phyloP scores from a whole-genome alignment of 495 filamentous ascomycete genomes.

The Sordaria brevicollis region DNA sequence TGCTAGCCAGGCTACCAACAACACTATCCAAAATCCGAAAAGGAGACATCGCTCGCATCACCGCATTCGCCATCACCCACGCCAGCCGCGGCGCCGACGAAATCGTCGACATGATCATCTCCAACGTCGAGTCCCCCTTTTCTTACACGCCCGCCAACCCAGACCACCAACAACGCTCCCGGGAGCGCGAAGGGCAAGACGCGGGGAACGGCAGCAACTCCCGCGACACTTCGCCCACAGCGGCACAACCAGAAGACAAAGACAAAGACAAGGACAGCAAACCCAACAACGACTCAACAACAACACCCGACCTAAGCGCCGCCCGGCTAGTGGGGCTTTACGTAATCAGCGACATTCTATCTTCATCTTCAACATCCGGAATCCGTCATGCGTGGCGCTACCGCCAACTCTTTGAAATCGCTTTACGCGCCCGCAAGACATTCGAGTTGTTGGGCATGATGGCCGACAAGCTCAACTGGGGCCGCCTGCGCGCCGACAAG shows the following conservation, averaged over 20 bases:
- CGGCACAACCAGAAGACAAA: too few relatives aligned
- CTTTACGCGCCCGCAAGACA: slow-evolving; percentile 55
- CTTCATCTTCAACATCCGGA: slow-evolving; percentile 69
- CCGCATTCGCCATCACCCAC: slow-evolving; percentile 83
- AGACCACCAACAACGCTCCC: slow-evolving; percentile 28
- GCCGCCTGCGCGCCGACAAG: slow-evolving; percentile 74
- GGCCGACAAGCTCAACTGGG: slow-evolving; percentile 70
- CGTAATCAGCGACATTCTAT: slow-evolving; percentile 79
- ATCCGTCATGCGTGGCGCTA: slow-evolving; percentile 89
- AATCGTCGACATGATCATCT: slow-evolving; percentile 76
- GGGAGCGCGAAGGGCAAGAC: slow-evolving; percentile 28
- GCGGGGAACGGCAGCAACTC: slow-evolving; percentile 17
- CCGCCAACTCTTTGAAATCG: slow-evolving; percentile 71
- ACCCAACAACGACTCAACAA: slow-evolving; percentile 13
- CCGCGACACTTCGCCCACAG: slow-evolving; percentile 22
- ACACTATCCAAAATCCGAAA: slow-evolving; percentile 64
- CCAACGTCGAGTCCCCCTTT: slow-evolving; percentile 67
- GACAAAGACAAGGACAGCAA: slow-evolving; percentile 26
- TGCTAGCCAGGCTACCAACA: slow-evolving; percentile 72
- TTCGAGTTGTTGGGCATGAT: slow-evolving; percentile 77
- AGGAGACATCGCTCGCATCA: slow-evolving; percentile 78
- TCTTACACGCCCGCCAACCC: slow-evolving; percentile 50
- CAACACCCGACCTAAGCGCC: slow-evolving; percentile 50
- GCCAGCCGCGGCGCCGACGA: slow-evolving; percentile 70
- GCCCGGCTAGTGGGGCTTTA: slow-evolving; percentile 78